These are phyloP conservation scores for Camellia japonica DNA, from an alignment of 148 eudicot genomes.

Conservation along the genomic window DNA sequence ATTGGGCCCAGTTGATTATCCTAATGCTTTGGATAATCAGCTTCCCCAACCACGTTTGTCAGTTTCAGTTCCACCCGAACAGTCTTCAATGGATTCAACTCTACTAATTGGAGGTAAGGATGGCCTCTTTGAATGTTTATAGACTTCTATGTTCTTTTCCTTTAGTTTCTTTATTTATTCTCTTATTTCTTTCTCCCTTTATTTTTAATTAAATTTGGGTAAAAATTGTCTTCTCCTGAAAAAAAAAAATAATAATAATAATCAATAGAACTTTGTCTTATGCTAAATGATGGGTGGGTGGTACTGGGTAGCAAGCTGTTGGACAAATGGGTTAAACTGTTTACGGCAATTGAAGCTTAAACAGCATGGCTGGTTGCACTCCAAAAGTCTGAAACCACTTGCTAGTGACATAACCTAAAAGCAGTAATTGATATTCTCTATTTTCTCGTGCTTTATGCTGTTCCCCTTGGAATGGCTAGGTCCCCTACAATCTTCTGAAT, in stretches of 20 bases:
- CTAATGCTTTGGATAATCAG: conserved; percentile 52
- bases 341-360: not conserved
- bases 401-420: not conserved
- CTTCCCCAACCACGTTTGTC: conserved; percentile 50
- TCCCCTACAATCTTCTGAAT: too few species aligned
- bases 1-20: conserved; percentile 38
- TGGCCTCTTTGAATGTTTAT: not conserved
- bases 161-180: too few species aligned
- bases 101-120: conserved; percentile 51
- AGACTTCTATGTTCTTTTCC: too few species aligned
- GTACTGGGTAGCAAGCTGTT: not conserved
- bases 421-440: not conserved
- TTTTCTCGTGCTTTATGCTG: not conserved
- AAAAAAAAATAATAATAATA: not conserved
- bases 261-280: not conserved
- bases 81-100: conserved; percentile 42
- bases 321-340: not conserved
- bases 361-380: not conserved
- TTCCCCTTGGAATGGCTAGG: too few species aligned
- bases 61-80: conserved; percentile 42
- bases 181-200: not conserved
- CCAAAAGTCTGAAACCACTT: not conserved
- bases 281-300: not conserved
- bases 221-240: not conserved
- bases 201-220: not conserved